Percentiles rank a stretch among this genome's conserved stretches.
phyloP scores from a whole-genome alignment of 495 filamentous ascomycete genomes.

The Trichoderma gamsii region DNA sequence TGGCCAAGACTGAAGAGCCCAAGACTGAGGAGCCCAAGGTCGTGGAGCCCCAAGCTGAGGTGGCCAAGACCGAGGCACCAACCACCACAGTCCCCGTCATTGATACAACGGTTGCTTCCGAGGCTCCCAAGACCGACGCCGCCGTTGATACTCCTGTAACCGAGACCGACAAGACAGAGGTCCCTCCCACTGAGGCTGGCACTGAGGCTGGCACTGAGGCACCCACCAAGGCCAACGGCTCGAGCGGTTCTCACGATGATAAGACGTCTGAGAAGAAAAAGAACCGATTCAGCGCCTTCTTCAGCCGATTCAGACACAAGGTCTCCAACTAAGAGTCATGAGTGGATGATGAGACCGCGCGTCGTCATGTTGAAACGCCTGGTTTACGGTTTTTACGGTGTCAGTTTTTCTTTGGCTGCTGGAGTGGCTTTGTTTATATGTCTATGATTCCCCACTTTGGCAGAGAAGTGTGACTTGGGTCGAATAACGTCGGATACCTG shows the following conservation, averaged over 20 bases:
- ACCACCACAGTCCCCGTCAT: constrained; percentile 21
- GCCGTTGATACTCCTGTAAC: constrained; percentile 19
- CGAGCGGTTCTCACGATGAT: constrained; percentile 21
- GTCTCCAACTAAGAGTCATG: constrained; percentile 22
- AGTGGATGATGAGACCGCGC: background rate
- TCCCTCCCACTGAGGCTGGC: constrained; percentile 24
- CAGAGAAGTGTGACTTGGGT: constrained; percentile 13
- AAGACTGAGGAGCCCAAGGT: constrained; percentile 21
- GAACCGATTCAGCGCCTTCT: constrained; percentile 52
- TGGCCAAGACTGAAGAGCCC: constrained; percentile 23
- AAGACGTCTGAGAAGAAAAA: constrained; percentile 45
- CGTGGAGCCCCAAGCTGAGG: constrained; percentile 22
- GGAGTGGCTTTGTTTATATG: constrained; percentile 16
- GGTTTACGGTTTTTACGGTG: constrained; percentile 6
- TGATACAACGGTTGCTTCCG: constrained; percentile 18
- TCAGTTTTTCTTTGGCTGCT: constrained; percentile 9
- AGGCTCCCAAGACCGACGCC: constrained; percentile 21
- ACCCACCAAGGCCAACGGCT: constrained; percentile 27
- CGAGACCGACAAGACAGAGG: constrained; percentile 15
- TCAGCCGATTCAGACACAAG: constrained; percentile 55
- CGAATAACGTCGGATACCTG: constrained; percentile 15
- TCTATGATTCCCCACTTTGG: constrained; percentile 17
- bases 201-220: constrained; percentile 22
- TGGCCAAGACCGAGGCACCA: constrained; percentile 19
- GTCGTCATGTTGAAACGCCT: constrained; percentile 7